Evolutionary conservation across 768 basidiomycete genomes (phyloP), one percentile per base, ranked within the genome.

Genomic region (Tulasnella calospora): DNA sequence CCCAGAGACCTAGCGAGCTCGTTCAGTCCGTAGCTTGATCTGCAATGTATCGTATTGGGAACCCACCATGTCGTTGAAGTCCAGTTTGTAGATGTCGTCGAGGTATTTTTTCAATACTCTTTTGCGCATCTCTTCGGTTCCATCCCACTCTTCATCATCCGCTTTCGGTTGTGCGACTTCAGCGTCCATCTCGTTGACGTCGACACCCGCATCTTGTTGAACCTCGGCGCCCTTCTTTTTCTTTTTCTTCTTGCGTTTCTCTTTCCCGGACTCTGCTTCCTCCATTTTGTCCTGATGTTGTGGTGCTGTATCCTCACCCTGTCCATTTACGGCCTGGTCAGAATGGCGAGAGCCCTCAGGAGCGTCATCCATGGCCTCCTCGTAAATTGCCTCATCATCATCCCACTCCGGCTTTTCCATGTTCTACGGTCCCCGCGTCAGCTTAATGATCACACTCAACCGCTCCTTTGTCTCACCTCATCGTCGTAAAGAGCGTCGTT

Each of bases 51-150:
- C 13, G 19, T 38, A 40, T 41, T 33, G 40, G 4, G 67, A 38
- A 87, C 91, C 82, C 79, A 96, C 96, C 87, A 98, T 89, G 82
- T 97, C 96, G 84, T 98, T 98, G 86, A 98, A 97, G 79, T 98
- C 97, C 23, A 99, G 87, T 46, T n/a, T 91, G 83, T 96, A 92
- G 57, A 99, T 87, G 83, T 95, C 94, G 79, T 95, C 92, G 92
- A 98, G 93, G 82, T 96, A 94, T 82, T 94, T 88, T 76, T 96
- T 90, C 79, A 96, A 84, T 82, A 92, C 92, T 73, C 88, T 86
- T 84, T 95, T 95, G 75, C 94, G 89, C 89, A 94, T 94, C 82
- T 93, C 94, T 82, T 96, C 94, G n/a, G 93, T 94, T 1, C 93
- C 93, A 81, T 91, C 91, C 91, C 93, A 82, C 46, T 79, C 94